Percentiles rank a stretch among this genome's conserved stretches.
Evolutionary conservation across 2,329 filamentous ascomycete genomes (phyloP).

Genomic region (Colletotrichum sp.): DNA sequence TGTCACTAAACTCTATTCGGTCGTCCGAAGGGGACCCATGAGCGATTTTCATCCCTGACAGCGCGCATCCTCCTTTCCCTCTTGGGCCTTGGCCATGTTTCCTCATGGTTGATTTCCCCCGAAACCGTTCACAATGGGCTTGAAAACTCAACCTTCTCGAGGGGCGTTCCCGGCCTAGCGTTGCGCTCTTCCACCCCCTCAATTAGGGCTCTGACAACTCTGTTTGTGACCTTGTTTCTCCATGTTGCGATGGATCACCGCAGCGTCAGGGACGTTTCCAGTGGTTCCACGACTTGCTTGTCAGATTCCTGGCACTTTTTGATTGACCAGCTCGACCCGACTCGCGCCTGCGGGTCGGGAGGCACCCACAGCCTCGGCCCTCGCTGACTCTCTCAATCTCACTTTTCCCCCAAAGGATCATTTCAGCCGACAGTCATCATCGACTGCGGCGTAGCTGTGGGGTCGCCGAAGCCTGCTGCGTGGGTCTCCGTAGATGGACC

Average conservation of each 20-base stretch:
- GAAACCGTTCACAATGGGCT: background rate
- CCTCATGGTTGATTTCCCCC: background rate
- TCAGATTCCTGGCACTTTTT: slow-evolving; percentile 16
- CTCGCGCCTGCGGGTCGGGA: slow-evolving; percentile 1
- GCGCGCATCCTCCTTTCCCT: slow-evolving; percentile 1
- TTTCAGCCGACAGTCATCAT: background rate
- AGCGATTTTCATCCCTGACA: slow-evolving; percentile 18
- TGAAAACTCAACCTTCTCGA: background rate
- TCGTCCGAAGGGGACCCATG: background rate
- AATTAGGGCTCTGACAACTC: background rate
- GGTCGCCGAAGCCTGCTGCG: background rate
- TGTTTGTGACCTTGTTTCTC: slow-evolving; percentile 5
- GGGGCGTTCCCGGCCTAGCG: background rate
- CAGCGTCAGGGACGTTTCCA: background rate
- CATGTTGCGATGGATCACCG: background rate
- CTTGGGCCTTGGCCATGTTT: slow-evolving; percentile 10
- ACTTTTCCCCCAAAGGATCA: background rate
- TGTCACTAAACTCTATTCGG: slow-evolving; percentile 15
- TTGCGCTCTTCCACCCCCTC: background rate
- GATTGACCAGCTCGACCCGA: slow-evolving; percentile 5
- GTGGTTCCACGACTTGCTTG: slow-evolving; percentile 11
- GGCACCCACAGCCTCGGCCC: background rate
- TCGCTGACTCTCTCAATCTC: background rate
- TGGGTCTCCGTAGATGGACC: slow-evolving; percentile 15
- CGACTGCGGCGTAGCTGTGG: slow-evolving; percentile 1